Conservation (phyloP, 208 protist species). For the Acanthamoeba polyphaga region DNA sequence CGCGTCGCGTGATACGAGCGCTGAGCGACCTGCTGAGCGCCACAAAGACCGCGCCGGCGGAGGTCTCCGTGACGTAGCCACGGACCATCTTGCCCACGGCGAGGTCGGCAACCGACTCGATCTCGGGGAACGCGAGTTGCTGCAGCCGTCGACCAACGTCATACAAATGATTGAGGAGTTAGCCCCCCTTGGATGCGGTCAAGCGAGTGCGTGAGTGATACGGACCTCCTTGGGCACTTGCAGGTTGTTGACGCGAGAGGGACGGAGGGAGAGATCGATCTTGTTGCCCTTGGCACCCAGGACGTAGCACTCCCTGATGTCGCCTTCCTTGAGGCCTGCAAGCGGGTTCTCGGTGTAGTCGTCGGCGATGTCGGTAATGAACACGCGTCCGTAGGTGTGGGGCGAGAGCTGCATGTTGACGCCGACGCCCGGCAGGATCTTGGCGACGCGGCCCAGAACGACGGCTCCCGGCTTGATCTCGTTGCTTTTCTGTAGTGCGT, state of each 20-base stretch:
- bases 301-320: slow-evolving; percentile 58
- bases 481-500: slow-evolving; percentile 4
- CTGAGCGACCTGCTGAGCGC: slow-evolving; percentile 14
- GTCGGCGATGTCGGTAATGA: slow-evolving; percentile 66
- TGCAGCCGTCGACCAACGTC: not conserved
- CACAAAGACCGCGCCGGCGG: not conserved
- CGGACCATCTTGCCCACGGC: slow-evolving; percentile 34
- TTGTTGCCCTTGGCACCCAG: not conserved
- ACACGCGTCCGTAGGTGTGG: slow-evolving; percentile 58
- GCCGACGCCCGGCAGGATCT: not conserved
- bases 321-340: slow-evolving; percentile 36
- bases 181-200: too few species aligned
- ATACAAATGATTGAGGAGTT: not conserved
- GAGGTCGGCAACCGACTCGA: slow-evolving; percentile 31
- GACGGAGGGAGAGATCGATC: slow-evolving; percentile 75
- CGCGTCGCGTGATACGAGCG: not conserved
- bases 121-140: slow-evolving; percentile 64
- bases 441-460: slow-evolving; percentile 19
- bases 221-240: slow-evolving; percentile 55
- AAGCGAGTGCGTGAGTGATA: not conserved
- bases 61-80: slow-evolving; percentile 28
- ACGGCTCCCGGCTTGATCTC: slow-evolving; percentile 23
- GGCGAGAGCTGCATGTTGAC: slow-evolving; percentile 68
- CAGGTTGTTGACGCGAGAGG: slow-evolving; percentile 60
- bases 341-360: slow-evolving; percentile 71